Evolutionary conservation across 257 asterid genomes (phyloP).

Genomic region (Paraleonurus japonicus): DNA sequence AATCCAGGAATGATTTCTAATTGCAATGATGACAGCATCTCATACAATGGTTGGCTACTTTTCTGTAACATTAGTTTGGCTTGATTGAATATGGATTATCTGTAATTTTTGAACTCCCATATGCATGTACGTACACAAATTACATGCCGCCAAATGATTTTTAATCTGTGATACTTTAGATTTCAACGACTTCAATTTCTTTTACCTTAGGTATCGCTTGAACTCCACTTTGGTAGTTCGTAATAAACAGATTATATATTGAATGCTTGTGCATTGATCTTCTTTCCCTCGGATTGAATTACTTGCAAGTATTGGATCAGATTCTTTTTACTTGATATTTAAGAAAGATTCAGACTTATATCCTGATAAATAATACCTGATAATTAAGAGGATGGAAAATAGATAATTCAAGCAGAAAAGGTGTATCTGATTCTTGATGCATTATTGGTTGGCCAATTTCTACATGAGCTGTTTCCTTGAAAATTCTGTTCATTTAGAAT

Average conservation of each 20-base stretch:
- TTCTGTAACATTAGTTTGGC: constrained; percentile 14
- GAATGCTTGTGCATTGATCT: no score
- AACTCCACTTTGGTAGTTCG: no score
- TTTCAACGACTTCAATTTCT: neutral
- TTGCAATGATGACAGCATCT: constrained; percentile 42
- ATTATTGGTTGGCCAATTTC: neutral
- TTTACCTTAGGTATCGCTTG: no score
- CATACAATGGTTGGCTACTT: constrained; percentile 53
- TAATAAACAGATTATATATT: no score
- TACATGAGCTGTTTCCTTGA: neutral
- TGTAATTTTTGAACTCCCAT: neutral
- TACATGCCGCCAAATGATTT: neutral
- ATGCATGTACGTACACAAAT: no score
- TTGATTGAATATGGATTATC: constrained; percentile 1
- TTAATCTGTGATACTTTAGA: neutral
- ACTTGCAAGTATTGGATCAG: no score
- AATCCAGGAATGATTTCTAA: constrained; percentile 47
- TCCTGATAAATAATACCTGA: no score
- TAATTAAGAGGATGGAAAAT: no score
- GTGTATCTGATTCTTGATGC: neutral
- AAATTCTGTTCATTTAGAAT: neutral
- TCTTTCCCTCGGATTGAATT: no score
- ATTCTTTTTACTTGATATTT: no score
- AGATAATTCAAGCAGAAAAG: neutral
- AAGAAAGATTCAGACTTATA: no score